Base-by-base conservation (phyloP, 2,329 filamentous ascomycete species). In the Pseudopithomyces maydicus region DNA sequence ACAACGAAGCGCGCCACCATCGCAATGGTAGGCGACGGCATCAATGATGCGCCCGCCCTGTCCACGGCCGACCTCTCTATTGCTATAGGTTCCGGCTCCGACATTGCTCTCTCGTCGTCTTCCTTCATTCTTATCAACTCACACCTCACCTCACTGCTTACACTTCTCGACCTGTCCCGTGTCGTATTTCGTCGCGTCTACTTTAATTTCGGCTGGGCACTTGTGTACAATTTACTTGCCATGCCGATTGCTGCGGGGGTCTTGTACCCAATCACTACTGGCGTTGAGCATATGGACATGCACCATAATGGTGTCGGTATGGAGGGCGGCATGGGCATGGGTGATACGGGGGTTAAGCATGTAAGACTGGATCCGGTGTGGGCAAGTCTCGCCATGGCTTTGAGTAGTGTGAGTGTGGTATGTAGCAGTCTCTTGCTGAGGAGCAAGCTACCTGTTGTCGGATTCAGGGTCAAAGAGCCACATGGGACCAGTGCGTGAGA, bases 351-450 rank as follows among this genome's bases (percentile, higher is more conserved):
- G 1, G 83, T 81, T 1, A 71, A 73, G 29, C 89, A 90, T 70
- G 76, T 92, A 19, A 79, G 84, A 58, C 77, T 93, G 45, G 88
- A 91, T 72, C 90, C 90, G 0, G 90, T 90, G 1, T 97, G 93
- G 93, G 94, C 93, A 5, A 89, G 88, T 63, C 77, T 97, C 72
- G 93, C 93, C 1, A 98, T 97, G 94, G 94, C 94, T 23, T 76
- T 93, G 74, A 97, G 92, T 76, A 94, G 90, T 74, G 88, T 97
- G 64, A 95, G 90, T 69, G 93, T 98, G 44, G 90, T 97, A 49
- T 78, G 86, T 70, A 96, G 92, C 73, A 94, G 90, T 78, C 77
- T 97, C 68, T 82, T 87, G 48, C 76, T 97, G 78, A 85, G 88
- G 71, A 82, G 75, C 52, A 66, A 59, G 52, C 52, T 80, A 36